Conservation (phyloP, 495 filamentous ascomycete species). For the Penicillium diatomitis region DNA sequence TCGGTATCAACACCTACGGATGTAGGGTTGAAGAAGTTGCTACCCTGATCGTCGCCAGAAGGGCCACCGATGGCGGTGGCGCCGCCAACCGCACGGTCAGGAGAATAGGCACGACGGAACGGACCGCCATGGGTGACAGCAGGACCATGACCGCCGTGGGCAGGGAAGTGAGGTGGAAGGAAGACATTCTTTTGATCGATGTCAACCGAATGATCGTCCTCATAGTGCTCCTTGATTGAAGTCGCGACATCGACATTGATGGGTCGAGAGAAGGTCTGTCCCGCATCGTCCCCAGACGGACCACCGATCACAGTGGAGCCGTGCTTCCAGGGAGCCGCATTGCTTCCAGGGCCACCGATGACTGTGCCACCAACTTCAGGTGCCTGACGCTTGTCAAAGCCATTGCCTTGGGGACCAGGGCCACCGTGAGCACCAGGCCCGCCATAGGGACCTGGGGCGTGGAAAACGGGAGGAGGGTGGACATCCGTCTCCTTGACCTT, state of each 20-base stretch:
- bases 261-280: conserved; percentile 7
- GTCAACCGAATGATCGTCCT: conserved; percentile 16
- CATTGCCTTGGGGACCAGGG: neutral
- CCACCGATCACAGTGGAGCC: conserved; percentile 16
- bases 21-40: conserved; percentile 3
- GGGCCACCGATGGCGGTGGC: conserved; percentile 13
- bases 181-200: conserved; percentile 13
- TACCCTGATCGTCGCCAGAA: conserved; percentile 16
- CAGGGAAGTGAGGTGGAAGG: neutral
- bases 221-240: conserved; percentile 10
- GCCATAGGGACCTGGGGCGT: neutral
- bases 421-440: neutral
- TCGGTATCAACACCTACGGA: conserved; percentile 8
- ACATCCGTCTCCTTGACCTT: conserved; percentile 16
- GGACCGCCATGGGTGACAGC: conserved; percentile 2
- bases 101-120: conserved; percentile 13
- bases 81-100: conserved; percentile 2
- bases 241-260: conserved; percentile 10
- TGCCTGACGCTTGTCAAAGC: conserved; percentile 11
- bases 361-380: conserved; percentile 7
- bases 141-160: conserved; percentile 1
- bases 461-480: conserved; percentile 2
- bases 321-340: neutral
- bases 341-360: conserved; percentile 8
- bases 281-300: conserved; percentile 14